phyloP scores from a whole-genome alignment of 78 protist genomes.

The Dictyostelium firmibasis region DNA sequence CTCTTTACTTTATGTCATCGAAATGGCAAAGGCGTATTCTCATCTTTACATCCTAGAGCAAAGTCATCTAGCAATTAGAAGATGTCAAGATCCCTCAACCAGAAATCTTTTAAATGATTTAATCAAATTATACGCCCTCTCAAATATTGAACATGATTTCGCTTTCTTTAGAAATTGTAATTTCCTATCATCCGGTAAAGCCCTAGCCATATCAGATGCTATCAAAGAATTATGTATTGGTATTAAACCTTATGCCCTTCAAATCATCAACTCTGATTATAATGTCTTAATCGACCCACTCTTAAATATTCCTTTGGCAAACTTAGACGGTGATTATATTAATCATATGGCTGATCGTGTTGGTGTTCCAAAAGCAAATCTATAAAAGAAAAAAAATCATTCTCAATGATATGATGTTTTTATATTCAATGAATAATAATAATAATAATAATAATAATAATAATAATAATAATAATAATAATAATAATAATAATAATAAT shows the following conservation, averaged over 20 bases:
- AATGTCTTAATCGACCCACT: neutral
- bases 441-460: too few relatives aligned
- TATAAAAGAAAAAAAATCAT: neutral
- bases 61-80: neutral
- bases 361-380: constrained; percentile 58
- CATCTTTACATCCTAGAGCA: constrained; percentile 38
- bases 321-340: constrained; percentile 32
- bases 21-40: constrained; percentile 41
- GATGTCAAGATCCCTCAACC: constrained; percentile 26
- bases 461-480: too few relatives aligned
- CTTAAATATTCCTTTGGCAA: constrained; percentile 39
- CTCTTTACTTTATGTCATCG: neutral
- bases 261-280: neutral
- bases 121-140: constrained; percentile 32
- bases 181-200: constrained; percentile 44
- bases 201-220: constrained; percentile 19
- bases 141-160: constrained; percentile 45
- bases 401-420: too few relatives aligned
- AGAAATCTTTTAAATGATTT: constrained; percentile 28
- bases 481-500: too few relatives aligned
- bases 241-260: constrained; percentile 31
- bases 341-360: constrained; percentile 58
- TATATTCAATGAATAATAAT: too few relatives aligned
- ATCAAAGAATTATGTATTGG: constrained; percentile 25
- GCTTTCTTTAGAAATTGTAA: constrained; percentile 66